Conservation (phyloP, 495 filamentous ascomycete species). For the Stereocaulon alpinum region DNA sequence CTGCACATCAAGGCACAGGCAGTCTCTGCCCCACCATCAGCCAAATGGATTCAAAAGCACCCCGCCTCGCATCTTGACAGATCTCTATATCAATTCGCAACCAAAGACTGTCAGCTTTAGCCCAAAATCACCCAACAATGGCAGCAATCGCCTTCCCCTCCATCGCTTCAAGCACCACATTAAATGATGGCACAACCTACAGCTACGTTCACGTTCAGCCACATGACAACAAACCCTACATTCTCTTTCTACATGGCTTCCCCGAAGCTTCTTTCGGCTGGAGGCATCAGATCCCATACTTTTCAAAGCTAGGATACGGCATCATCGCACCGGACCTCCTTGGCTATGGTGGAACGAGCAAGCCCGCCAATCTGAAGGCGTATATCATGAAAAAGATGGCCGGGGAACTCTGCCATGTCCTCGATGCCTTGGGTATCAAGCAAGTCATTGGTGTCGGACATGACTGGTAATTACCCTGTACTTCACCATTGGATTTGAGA, state of each 20-base stretch:
- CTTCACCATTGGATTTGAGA: no score
- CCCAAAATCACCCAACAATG: neutral
- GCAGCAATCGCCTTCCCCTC: constrained; percentile 3
- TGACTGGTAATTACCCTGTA: constrained; percentile 24
- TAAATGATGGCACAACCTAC: constrained; percentile 10
- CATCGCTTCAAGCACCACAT: neutral
- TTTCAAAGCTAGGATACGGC: constrained; percentile 29
- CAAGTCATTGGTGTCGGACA: constrained; percentile 27
- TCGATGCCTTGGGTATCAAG: constrained; percentile 21
- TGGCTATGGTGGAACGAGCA: constrained; percentile 35
- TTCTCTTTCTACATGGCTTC: constrained; percentile 33
- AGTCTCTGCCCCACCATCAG: neutral
- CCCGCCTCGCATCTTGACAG: no score
- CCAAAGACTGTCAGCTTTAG: no score
- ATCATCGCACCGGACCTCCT: constrained; percentile 36
- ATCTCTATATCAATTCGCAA: neutral
- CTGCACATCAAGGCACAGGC: neutral
- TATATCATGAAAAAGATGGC: constrained; percentile 30
- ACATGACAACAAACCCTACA: constrained; percentile 16
- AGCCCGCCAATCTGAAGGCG: constrained; percentile 25
- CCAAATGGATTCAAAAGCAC: neutral
- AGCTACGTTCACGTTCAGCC: constrained; percentile 5
- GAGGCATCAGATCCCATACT: constrained; percentile 30
- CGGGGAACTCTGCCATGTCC: constrained; percentile 25
- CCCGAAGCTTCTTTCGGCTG: constrained; percentile 32